Evolutionary conservation across 2,329 filamentous ascomycete genomes (phyloP).

Genomic region (Colletotrichum acutatum): DNA sequence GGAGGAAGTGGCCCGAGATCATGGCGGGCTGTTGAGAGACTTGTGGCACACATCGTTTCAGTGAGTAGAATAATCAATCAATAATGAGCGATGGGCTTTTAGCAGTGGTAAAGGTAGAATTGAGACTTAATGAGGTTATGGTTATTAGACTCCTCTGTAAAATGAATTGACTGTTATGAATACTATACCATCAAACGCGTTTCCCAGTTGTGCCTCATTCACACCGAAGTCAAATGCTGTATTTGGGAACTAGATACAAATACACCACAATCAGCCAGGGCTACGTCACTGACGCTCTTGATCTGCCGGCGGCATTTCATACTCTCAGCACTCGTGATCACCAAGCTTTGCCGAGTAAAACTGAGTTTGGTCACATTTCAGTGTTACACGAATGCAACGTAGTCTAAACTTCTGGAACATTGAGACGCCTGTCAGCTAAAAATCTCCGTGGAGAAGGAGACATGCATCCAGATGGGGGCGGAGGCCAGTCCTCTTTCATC

Average conservation of each 20-base stretch:
- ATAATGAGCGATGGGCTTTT: not conserved
- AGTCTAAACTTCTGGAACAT: not conserved
- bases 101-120: not conserved
- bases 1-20: not conserved
- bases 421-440: not conserved
- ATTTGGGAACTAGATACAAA: not conserved
- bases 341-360: not conserved
- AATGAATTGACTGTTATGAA: not conserved
- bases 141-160: not conserved
- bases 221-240: not conserved
- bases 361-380: not conserved
- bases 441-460: conserved; percentile 2
- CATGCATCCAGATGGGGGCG: not conserved
- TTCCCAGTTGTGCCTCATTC: not conserved
- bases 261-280: not conserved
- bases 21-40: not conserved
- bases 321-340: not conserved
- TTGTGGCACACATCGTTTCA: not conserved
- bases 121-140: not conserved
- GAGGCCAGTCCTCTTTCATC: not conserved
- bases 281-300: not conserved
- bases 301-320: not conserved
- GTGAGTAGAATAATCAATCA: not conserved
- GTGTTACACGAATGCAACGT: not conserved
- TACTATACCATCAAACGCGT: not conserved